phyloP scores from a whole-genome alignment of 2,329 filamentous ascomycete species.

The Calonectria pseudoreteaudii region DNA sequence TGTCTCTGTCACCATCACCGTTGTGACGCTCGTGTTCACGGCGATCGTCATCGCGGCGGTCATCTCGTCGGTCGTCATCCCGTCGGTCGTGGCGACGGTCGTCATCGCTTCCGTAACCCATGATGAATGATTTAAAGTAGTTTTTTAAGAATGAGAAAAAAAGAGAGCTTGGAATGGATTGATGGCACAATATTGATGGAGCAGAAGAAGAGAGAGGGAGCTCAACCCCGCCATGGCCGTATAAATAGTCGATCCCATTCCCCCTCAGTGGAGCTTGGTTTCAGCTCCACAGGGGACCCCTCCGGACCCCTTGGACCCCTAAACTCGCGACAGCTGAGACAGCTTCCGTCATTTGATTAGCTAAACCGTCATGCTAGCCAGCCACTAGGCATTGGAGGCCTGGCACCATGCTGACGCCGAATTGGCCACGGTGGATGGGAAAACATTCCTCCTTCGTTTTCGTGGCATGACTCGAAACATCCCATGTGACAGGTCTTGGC shows the following conservation, averaged over 20 bases:
- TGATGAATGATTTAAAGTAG: neutral
- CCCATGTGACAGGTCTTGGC: neutral
- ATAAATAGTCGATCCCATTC: slow-evolving; percentile 1
- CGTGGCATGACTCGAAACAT: neutral
- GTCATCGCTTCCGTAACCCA: neutral
- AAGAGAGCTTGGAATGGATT: neutral
- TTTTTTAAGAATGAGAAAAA: neutral
- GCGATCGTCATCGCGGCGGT: neutral
- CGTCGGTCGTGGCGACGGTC: neutral
- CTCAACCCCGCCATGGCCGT: neutral
- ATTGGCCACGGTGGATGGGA: neutral
- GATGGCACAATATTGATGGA: neutral
- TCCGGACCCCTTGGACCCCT: slow-evolving; percentile 4
- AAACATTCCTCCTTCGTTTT: neutral
- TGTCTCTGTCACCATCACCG: slow-evolving; percentile 53
- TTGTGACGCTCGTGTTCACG: slow-evolving; percentile 25
- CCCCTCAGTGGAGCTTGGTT: slow-evolving; percentile 1
- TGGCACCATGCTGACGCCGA: neutral
- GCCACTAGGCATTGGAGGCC: neutral
- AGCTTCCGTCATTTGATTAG: neutral
- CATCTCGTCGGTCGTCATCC: neutral
- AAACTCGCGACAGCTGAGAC: neutral
- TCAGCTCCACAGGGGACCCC: neutral
- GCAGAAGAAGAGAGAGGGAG: neutral
- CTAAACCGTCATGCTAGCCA: neutral